phyloP scores from a whole-genome alignment of 2,329 filamentous ascomycete genomes.

The Talaromyces marneffei region DNA sequence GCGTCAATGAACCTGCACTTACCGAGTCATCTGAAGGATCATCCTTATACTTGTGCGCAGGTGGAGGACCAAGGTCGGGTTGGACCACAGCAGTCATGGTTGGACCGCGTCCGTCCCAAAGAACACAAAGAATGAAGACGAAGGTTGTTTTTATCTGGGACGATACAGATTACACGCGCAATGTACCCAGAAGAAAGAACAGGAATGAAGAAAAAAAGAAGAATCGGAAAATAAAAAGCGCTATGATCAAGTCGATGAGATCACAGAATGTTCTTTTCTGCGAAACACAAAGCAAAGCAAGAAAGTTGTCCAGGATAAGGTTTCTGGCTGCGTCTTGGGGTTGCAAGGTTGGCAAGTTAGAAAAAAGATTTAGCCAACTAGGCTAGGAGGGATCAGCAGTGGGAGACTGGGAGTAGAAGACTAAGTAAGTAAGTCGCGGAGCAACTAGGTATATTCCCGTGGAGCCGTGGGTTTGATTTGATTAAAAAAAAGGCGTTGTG shows the following conservation, averaged over 20 bases:
- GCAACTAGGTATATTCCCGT: neutral
- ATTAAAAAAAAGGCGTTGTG: neutral
- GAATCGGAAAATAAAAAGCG: neutral
- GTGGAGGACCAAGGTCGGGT: constrained; percentile 34
- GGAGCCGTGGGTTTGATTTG: neutral
- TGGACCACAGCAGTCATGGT: constrained; percentile 42
- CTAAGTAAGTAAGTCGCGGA: neutral
- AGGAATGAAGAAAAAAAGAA: neutral
- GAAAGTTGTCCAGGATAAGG: constrained; percentile 11
- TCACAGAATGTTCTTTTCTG: constrained; percentile 4
- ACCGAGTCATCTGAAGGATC: constrained; percentile 44
- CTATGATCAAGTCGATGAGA: constrained; percentile 9
- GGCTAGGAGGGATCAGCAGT: neutral
- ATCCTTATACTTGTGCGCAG: constrained; percentile 43
- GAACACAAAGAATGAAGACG: constrained; percentile 1
- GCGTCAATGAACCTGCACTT: constrained; percentile 28
- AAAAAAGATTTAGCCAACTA: neutral
- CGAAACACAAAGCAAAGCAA: neutral
- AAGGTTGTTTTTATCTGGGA: neutral
- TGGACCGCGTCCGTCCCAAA: constrained; percentile 24
- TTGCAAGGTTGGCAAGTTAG: constrained; percentile 7
- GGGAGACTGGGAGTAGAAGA: neutral
- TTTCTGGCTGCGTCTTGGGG: constrained; percentile 12
- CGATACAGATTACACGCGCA: constrained; percentile 1
- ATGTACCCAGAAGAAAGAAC: neutral